Evolutionary conservation across 1,284 basidiomycete species (phyloP).

Genomic region (Ceraceosorus bombacis): DNA sequence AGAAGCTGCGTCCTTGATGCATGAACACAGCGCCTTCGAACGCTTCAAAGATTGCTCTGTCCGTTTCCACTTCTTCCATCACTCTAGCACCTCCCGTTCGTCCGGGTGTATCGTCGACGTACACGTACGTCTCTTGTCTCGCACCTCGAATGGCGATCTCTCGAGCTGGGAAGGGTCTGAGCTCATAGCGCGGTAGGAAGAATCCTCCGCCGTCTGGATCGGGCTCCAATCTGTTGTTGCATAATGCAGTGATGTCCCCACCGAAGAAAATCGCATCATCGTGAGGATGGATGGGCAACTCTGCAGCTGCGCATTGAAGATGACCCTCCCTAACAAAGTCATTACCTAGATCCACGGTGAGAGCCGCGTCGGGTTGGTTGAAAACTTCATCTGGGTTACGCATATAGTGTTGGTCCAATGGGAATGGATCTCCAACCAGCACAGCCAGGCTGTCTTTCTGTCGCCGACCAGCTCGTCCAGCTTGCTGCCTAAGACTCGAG

Average conservation of each 20-base stretch:
- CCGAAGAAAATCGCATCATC: constrained; percentile 72
- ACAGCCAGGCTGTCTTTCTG: constrained; percentile 74
- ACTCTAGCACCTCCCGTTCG: constrained; percentile 53
- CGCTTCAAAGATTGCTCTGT: constrained; percentile 74
- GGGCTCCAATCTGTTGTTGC: constrained; percentile 55
- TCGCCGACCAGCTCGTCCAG: constrained; percentile 75
- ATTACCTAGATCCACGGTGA: constrained; percentile 67
- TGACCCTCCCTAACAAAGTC: constrained; percentile 73
- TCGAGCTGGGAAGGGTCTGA: constrained; percentile 61
- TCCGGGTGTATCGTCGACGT: constrained; percentile 60
- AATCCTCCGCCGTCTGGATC: constrained; percentile 58
- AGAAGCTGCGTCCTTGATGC: constrained; percentile 52
- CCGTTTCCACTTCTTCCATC: constrained; percentile 78
- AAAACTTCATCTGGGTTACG: constrained; percentile 56
- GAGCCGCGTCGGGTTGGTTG: constrained; percentile 56
- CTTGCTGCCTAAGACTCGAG: constrained; percentile 70
- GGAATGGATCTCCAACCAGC: constrained; percentile 64
- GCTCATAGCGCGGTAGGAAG: constrained; percentile 72
- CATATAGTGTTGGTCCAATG: constrained; percentile 72
- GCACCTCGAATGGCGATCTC: constrained; percentile 68
- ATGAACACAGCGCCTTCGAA: constrained; percentile 54
- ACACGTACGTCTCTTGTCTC: constrained; percentile 69
- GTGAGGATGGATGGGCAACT: constrained; percentile 64
- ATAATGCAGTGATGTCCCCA: constrained; percentile 50
- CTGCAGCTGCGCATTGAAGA: constrained; percentile 76